Evolutionary conservation across 352 stramenopile species (phyloP).

Genomic region (Globisporangium middletonii): DNA sequence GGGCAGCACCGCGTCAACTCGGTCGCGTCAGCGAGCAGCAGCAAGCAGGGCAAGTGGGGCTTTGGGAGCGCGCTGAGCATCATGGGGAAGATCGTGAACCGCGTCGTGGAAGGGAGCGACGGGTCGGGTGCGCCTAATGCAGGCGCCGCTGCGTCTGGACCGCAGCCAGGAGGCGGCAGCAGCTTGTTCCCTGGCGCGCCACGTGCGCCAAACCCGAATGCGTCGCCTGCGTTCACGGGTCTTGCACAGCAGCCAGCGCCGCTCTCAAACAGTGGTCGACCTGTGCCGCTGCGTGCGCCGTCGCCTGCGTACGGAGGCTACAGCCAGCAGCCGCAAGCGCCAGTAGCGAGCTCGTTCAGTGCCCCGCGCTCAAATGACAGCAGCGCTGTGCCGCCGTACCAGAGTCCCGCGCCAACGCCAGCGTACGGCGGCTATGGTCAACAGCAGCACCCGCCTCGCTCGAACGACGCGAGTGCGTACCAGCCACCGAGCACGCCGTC

Average conservation of each 20-base stretch:
- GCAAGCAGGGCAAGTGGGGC: conserved; percentile 71
- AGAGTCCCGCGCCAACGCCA: conserved; percentile 1
- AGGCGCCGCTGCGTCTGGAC: neutral
- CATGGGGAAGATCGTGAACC: conserved; percentile 86
- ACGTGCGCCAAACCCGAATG: conserved; percentile 14
- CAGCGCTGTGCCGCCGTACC: conserved; percentile 20
- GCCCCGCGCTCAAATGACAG: conserved; percentile 14
- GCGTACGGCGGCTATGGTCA: too few relatives aligned
- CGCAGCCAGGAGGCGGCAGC: conserved; percentile 15
- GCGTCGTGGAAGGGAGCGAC: conserved; percentile 75
- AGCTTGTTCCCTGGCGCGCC: conserved; percentile 32
- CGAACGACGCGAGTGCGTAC: conserved; percentile 12
- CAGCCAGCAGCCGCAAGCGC: conserved; percentile 6
- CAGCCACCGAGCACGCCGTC: neutral
- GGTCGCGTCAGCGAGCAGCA: conserved; percentile 37
- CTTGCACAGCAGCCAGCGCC: conserved; percentile 3
- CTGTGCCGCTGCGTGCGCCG: conserved; percentile 1
- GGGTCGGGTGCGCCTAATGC: conserved; percentile 13
- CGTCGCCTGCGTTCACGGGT: conserved; percentile 9
- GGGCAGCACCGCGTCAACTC: conserved; percentile 69
- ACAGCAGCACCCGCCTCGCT: conserved; percentile 3
- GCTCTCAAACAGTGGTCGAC: conserved; percentile 7
- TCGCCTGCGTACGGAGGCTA: conserved; percentile 10
- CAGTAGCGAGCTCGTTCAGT: conserved; percentile 11
- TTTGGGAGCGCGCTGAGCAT: conserved; percentile 76